Evolutionary conservation across 345 rosid species (phyloP), one percentile per base, ranked within the genome.

Genomic region (Jatropha curcas): DNA sequence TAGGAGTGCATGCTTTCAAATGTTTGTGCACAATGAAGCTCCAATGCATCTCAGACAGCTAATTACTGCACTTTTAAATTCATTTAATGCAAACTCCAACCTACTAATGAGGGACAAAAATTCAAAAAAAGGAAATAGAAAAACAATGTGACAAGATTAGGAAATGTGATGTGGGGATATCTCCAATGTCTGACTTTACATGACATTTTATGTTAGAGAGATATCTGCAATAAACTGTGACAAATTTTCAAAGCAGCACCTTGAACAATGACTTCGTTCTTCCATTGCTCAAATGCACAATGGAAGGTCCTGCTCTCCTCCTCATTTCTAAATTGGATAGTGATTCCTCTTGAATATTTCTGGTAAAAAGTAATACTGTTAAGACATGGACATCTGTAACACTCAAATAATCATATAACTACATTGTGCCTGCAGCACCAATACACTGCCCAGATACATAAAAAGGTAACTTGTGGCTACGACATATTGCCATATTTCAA

Each of bases 251-350:
- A 77, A 75, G 71, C 27, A 82, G 83, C 77, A 95, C 98, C 98
- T 87, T 79, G 83, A 83, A 67, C 77, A 82, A 27, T 68, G 75
- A 56, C 79, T 75, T 84, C 83, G 67, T 85, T 85, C 87, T 86
- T 89, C 98, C 90, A 92, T 82, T 87, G 93, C 80, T 89, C 89
- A 80, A 92, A 89, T 14, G 90, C 84, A 78, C 80, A 83, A 86
- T 88, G 94, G 83, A 95, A 95, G 73, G 81, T 79, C 76, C 70
- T 86, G 87, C 96, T 83, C 76, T 89, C 97, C 76, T 88, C 92
- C 78, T 88, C 98, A 53, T 81, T 84, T 80, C 78, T 85, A 87
- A 95, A 92, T 20, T 79, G 83, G 75, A 95, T 79, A 56, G 73
- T 74, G 79, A 87, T 72, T 79, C 90, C 97, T 74, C 81, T 79